Conservation (phyloP, 2,329 filamentous ascomycete genomes). For the Tolypocladium cylindrosporum region DNA sequence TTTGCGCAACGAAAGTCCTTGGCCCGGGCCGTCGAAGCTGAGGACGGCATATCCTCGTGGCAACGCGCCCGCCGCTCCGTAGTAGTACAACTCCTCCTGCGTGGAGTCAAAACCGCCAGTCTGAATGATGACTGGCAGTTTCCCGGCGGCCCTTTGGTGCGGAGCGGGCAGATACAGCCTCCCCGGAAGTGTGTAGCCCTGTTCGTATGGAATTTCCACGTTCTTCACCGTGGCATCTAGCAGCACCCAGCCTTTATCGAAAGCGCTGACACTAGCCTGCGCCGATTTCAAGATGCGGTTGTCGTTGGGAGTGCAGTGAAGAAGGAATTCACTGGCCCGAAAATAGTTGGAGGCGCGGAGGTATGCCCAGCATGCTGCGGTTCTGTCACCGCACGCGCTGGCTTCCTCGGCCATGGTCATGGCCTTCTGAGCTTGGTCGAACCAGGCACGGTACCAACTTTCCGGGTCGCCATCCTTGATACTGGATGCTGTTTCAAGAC, state of each 20-base stretch:
- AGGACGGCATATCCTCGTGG: slow-evolving; percentile 30
- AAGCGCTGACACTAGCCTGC: slow-evolving; percentile 13
- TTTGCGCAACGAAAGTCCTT: slow-evolving; percentile 25
- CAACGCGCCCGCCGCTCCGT: slow-evolving; percentile 13
- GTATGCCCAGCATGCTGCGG: slow-evolving; percentile 22
- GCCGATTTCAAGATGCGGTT: slow-evolving; percentile 15
- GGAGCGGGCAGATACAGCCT: slow-evolving; percentile 24
- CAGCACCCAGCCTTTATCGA: slow-evolving; percentile 15
- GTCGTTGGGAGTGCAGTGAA: slow-evolving; percentile 11
- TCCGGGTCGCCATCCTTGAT: slow-evolving; percentile 27
- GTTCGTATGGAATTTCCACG: slow-evolving; percentile 28
- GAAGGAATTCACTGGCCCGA: slow-evolving; percentile 24
- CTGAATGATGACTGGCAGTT: slow-evolving; percentile 25
- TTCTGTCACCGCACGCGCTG: slow-evolving; percentile 14
- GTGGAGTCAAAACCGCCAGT: slow-evolving; percentile 24
- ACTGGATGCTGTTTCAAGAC: slow-evolving; percentile 22
- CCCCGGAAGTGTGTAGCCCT: slow-evolving; percentile 20
- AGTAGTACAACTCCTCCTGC: slow-evolving; percentile 30
- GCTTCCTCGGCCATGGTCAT: slow-evolving; percentile 24
- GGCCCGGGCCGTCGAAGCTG: slow-evolving; percentile 35
- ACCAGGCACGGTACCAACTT: slow-evolving; percentile 28
- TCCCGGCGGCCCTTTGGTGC: slow-evolving; percentile 10
- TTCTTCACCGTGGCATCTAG: slow-evolving; percentile 16
- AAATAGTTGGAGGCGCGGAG: slow-evolving; percentile 30
- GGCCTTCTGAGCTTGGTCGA: slow-evolving; percentile 17